Evolutionary conservation across 345 rosid genomes (phyloP).

Genomic region (Psidium guajava): DNA sequence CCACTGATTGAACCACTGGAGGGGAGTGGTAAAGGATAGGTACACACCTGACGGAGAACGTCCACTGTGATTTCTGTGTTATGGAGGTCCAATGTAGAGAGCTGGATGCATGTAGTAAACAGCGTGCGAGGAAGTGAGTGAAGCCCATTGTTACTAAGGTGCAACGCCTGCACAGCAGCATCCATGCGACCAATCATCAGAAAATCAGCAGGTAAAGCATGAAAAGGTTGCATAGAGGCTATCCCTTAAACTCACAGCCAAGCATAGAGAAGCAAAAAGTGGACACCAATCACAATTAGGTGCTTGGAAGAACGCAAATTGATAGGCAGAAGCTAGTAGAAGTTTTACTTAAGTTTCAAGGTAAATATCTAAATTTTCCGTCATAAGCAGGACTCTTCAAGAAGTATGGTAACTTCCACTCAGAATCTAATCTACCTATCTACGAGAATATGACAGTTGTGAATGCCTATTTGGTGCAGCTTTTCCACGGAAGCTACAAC

Average conservation of each 20-base stretch:
- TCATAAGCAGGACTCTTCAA: neutral
- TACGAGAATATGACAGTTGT: neutral
- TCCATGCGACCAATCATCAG: neutral
- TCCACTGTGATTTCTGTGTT: slow-evolving; percentile 82
- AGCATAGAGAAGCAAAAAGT: neutral
- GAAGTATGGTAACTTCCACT: neutral
- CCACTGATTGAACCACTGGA: neutral
- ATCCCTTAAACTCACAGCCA: neutral
- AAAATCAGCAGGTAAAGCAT: neutral
- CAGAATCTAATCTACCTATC: neutral
- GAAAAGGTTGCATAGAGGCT: neutral
- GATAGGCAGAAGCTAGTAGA: neutral
- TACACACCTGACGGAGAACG: slow-evolving; percentile 58
- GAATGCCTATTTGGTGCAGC: neutral
- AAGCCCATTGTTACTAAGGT: slow-evolving; percentile 61
- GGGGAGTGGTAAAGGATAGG: neutral
- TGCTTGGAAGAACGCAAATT: neutral
- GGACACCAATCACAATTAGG: neutral
- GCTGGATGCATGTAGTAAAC: slow-evolving; percentile 55
- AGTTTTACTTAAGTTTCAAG: neutral
- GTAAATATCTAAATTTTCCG: neutral
- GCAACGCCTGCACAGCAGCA: slow-evolving; percentile 37
- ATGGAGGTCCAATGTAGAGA: slow-evolving; percentile 74
- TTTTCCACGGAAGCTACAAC: neutral
- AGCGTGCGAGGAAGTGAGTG: slow-evolving; percentile 45